Base-by-base conservation (phyloP, 345 rosid genomes). In the Brassica incana region DNA sequence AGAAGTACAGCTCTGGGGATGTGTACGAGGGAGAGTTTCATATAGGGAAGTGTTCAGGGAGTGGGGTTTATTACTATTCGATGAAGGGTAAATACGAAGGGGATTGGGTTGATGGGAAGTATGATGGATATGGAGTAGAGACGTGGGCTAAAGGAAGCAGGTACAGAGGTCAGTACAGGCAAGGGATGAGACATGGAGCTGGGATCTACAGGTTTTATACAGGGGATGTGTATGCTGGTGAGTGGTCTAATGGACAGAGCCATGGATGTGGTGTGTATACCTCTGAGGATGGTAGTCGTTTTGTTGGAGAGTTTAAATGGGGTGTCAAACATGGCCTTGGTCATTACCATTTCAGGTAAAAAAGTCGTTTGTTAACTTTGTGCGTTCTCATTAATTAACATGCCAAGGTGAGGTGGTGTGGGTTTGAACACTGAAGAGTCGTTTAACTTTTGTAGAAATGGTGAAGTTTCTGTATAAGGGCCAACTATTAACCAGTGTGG, bases 321-420 rank as follows among this genome's bases (percentile, higher is more conserved):
- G 97, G 97, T 65, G 90, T 92, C 62, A 92, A 92, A 85, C 97
- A 92, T 79, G 97, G 97, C 14, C 88, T 90, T 71, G 97, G 97
- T 33, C 87, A 81, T 69, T 90, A 90, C 88, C 91, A 92, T 84
- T 92, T 90, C 90, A 92, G 97, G 97, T 92, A 23, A 81, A 36
- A 36, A 52, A 11, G 2, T 61, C 14, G 69, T 3, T 72, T 84
- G 75, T 18, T 67, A 25, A 85, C 81, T 82, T 86, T 61, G 43
- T 83, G 6, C 84, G 83, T 33, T 30, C 62, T 85, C 56, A 32
- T 84, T 30, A 62, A 87, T 80, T 10, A 63, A 8, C 62, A 45
- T 16, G 69, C 62, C 45, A 45, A 73, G 18, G 62, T 29, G 23
- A 72, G 9, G 29, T 40, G 18, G 30, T 63, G 30, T 6, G 15